A percentile compares a stretch with the other conserved stretches of the same genome.
phyloP scores from a whole-genome alignment of 2,329 filamentous ascomycete species.

The Pestalotiopsis sp. region DNA sequence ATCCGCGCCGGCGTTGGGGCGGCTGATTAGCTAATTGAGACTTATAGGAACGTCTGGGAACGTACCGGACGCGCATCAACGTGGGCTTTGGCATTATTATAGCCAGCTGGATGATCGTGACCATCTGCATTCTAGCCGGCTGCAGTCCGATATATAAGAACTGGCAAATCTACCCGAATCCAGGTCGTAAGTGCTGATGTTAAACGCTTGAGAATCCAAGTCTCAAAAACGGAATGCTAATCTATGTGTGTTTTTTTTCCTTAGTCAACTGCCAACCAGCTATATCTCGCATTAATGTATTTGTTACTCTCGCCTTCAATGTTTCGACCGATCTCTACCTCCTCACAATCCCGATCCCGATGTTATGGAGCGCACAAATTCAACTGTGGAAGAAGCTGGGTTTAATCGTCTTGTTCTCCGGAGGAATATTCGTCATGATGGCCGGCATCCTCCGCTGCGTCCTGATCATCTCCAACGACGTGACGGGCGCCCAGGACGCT shows the following conservation, averaged over 20 bases:
- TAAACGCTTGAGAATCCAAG: not conserved
- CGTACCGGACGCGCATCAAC: not conserved
- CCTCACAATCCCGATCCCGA: slow-evolving; percentile 43
- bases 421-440: slow-evolving; percentile 57
- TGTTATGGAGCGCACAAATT: slow-evolving; percentile 56
- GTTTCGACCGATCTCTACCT: slow-evolving; percentile 43
- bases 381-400: slow-evolving; percentile 51
- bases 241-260: not conserved
- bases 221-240: not conserved
- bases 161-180: slow-evolving; percentile 45
- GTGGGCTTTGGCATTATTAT: not conserved
- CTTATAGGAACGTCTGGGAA: not conserved
- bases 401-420: slow-evolving; percentile 56
- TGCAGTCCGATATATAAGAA: slow-evolving; percentile 38
- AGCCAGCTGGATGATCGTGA: not conserved
- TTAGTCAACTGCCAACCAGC: slow-evolving; percentile 37
- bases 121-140: slow-evolving; percentile 26
- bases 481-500: slow-evolving; percentile 39
- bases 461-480: slow-evolving; percentile 45
- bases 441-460: slow-evolving; percentile 56
- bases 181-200: slow-evolving; percentile 34
- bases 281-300: slow-evolving; percentile 38
- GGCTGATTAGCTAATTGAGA: not conserved
- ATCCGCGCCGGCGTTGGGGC: not conserved
- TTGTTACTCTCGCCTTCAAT: slow-evolving; percentile 41